Base-by-base conservation (phyloP, 2,329 filamentous ascomycete species). In the Nigrospora oryzae region DNA sequence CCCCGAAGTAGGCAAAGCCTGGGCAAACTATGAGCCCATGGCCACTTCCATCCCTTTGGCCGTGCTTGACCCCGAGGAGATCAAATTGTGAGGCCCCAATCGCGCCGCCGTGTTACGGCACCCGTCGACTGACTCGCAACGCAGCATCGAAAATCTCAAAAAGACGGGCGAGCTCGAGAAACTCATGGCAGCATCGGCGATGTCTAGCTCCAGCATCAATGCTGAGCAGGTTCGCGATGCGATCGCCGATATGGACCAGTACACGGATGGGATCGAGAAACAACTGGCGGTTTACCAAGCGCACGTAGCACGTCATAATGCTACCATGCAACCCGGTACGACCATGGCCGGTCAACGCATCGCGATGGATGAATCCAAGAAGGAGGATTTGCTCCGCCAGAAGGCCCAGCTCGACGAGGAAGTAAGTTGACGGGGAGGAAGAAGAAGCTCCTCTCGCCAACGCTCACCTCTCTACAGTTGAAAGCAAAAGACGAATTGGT, bases 161-260 rank as follows among this genome's bases (percentile, higher is more conserved):
- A 42, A 41, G 23, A 17, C 38, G 6, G 44, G 44, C n/a, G 38
- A 45, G 28, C 17, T 45, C 12, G 32, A 45, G 16, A 41, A 45
- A n/a, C 38, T 40, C 14, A 41, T 41, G 39, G 44, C 44, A 17
- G 38, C 38, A 13, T 10, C 31, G 28, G 40, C 43, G 28, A 17
- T 46, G 31, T 43, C 45, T 16, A 38, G n/a, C 16, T 31, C 40
- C 11, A 46, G 36, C 14, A 41, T 46, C 11, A 37, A 32, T n/a
- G 15, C 31, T 12, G 39, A 36, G 30, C 44, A 46, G 28, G 13
- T 46, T 30, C 45, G 40, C 16, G 45, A 43, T 30, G 45, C 45
- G 16, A 46, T 46, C 23, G 19, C 40, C 16, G 40, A 43, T 19
- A 40, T 47, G 41, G 36, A 47, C 28, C 16, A 36, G 15, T 44